These are phyloP conservation scores for Guillardia theta DNA, from an alignment of 78 protist genomes.

Conservation along the genomic window DNA sequence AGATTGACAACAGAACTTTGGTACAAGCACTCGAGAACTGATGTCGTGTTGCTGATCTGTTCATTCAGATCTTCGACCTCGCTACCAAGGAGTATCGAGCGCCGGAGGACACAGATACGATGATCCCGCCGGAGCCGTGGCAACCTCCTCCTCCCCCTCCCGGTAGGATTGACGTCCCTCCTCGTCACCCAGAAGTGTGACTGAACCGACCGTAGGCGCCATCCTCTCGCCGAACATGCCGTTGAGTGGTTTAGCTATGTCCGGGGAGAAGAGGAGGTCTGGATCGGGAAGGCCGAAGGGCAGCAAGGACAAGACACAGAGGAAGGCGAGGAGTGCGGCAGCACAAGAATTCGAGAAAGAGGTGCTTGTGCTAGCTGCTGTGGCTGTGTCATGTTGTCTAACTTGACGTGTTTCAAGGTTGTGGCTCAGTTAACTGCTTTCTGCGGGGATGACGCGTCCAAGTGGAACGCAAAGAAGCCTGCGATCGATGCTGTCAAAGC, in stretches of 20 bases:
- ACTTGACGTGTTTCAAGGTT: not conserved
- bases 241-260: not conserved
- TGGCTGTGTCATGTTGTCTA: not conserved
- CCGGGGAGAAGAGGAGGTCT: not conserved
- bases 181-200: not conserved
- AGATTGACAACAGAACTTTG: not conserved
- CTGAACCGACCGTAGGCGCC: too few relatives aligned
- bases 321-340: not conserved
- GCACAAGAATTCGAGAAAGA: not conserved
- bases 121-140: conserved; percentile 30
- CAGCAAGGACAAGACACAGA: conserved; percentile 21
- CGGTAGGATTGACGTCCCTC: not conserved
- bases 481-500: not conserved
- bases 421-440: not conserved
- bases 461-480: conserved; percentile 19
- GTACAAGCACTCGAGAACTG: not conserved
- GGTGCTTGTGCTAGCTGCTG: not conserved
- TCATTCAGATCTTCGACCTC: not conserved
- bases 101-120: conserved; percentile 1
- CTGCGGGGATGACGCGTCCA: conserved; percentile 4
- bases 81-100: not conserved
- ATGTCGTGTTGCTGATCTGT: too few relatives aligned
- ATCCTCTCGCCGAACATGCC: not conserved
- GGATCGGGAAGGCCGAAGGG: conserved; percentile 7
- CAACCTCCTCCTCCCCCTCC: not conserved